Percentiles rank a stretch among this genome's conserved stretches.
Conservation (phyloP, 2,329 filamentous ascomycete species). For the Pseudogymnoascus sp. region DNA sequence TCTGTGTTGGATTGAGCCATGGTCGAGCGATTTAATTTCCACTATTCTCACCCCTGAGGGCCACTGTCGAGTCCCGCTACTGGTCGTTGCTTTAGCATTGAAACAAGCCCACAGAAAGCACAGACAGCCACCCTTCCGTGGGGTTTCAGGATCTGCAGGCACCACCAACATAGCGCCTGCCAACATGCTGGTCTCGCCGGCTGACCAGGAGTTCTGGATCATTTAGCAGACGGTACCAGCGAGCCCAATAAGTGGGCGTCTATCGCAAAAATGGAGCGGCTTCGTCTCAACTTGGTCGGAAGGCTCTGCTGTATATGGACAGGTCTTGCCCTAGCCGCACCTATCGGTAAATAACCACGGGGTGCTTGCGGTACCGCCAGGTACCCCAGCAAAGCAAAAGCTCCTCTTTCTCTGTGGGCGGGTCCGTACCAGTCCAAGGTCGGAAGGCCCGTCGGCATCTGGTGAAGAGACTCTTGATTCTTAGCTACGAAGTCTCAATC, state of each 20-base stretch:
- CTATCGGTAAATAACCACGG: neutral
- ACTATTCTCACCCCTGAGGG: neutral
- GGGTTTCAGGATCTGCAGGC: constrained; percentile 8
- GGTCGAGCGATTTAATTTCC: constrained; percentile 5
- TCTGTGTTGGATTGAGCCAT: constrained; percentile 2
- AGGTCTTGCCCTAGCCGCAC: constrained; percentile 9
- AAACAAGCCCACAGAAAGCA: constrained; percentile 10
- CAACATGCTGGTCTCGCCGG: neutral
- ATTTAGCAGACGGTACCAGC: neutral
- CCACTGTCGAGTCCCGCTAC: neutral
- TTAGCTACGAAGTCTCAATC: neutral
- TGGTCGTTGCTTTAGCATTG: constrained; percentile 3
- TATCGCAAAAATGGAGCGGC: neutral
- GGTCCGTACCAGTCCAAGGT: neutral
- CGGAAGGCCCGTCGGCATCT: neutral
- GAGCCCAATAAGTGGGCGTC: constrained; percentile 3
- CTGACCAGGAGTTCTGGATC: constrained; percentile 1
- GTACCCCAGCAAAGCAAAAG: neutral
- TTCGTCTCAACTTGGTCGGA: neutral
- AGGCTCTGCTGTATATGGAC: neutral
- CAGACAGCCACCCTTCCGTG: constrained; percentile 2
- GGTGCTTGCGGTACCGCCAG: neutral
- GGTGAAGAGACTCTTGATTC: neutral
- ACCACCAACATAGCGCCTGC: constrained; percentile 3
- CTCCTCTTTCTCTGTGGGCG: neutral